Percentiles rank a stretch among this genome's conserved stretches.
Evolutionary conservation across 768 basidiomycete genomes (phyloP).

Genomic region (Naganishia vishniacii): DNA sequence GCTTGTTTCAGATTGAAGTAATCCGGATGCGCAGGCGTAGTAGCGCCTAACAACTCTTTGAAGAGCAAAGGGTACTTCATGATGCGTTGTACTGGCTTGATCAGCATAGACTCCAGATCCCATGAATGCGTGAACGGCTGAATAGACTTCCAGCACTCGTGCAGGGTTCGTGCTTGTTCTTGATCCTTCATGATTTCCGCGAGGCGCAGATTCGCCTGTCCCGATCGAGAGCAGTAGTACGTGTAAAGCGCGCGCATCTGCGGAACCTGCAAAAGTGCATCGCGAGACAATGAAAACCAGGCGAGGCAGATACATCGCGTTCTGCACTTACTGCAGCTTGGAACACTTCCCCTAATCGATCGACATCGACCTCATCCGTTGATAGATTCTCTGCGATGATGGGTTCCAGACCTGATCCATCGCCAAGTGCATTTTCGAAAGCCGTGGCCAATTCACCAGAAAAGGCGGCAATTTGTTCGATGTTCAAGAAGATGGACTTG

Average conservation of each 20-base stretch:
- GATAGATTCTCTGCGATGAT: constrained; percentile 28
- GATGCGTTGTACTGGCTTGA: constrained; percentile 49
- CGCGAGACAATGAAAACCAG: not conserved
- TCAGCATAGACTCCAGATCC: constrained; percentile 50
- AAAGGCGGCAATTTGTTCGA: constrained; percentile 44
- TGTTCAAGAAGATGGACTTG: constrained; percentile 47
- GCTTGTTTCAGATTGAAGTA: constrained; percentile 50
- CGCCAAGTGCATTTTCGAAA: constrained; percentile 40
- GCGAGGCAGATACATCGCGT: not conserved
- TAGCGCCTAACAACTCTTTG: constrained; percentile 45
- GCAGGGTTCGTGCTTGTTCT: constrained; percentile 36
- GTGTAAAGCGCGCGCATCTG: constrained; percentile 44
- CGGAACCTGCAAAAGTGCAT: constrained; percentile 33
- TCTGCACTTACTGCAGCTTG: constrained; percentile 32
- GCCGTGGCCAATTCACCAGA: constrained; percentile 44
- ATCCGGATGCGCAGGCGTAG: constrained; percentile 48
- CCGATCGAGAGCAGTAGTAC: constrained; percentile 46
- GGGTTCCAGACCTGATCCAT: constrained; percentile 26
- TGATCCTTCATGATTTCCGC: constrained; percentile 41
- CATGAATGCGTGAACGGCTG: constrained; percentile 48
- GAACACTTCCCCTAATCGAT: constrained; percentile 45
- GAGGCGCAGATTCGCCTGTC: constrained; percentile 42
- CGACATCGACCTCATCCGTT: constrained; percentile 31
- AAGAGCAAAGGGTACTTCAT: constrained; percentile 49
- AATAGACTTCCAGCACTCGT: constrained; percentile 46